Percentiles rank a stretch among this genome's conserved stretches.
These are phyloP conservation scores for Lasiodiplodia gonubiensis DNA, from an alignment of 2,329 filamentous ascomycete species.

Conservation along the genomic window DNA sequence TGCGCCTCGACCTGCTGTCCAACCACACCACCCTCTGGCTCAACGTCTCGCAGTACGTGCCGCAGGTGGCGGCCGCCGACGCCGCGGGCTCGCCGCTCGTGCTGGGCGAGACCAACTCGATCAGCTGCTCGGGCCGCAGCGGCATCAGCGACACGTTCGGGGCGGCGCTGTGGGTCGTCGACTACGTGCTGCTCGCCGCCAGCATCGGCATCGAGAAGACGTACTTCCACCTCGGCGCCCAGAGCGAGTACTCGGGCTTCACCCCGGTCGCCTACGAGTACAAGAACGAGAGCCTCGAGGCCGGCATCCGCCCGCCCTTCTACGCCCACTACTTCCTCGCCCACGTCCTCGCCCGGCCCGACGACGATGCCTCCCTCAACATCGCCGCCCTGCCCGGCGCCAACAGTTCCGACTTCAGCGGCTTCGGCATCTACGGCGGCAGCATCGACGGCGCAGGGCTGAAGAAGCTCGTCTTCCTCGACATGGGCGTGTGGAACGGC, in stretches of 20 bases:
- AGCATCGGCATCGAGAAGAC: slow-evolving; percentile 30
- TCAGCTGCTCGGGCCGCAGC: slow-evolving; percentile 34
- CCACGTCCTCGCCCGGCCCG: slow-evolving; percentile 19
- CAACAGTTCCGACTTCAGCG: slow-evolving; percentile 20
- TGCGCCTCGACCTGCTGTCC: slow-evolving; percentile 31
- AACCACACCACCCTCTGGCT: slow-evolving; percentile 31
- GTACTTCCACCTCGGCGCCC: slow-evolving; percentile 59
- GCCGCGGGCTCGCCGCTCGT: slow-evolving; percentile 31
- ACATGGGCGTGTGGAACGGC: slow-evolving; percentile 26
- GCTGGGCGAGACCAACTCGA: slow-evolving; percentile 42
- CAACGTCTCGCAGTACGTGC: slow-evolving; percentile 31
- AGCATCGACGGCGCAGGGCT: not conserved
- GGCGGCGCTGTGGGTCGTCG: slow-evolving; percentile 59
- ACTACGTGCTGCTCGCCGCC: slow-evolving; percentile 42
- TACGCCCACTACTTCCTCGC: slow-evolving; percentile 28
- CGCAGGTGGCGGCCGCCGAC: slow-evolving; percentile 30
- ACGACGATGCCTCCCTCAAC: not conserved
- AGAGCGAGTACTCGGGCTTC: slow-evolving; percentile 33
- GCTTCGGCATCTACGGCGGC: slow-evolving; percentile 9
- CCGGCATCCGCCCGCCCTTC: slow-evolving; percentile 26
- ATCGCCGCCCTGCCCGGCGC: slow-evolving; percentile 16
- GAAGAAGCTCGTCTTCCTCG: slow-evolving; percentile 23
- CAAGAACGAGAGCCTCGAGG: slow-evolving; percentile 13
- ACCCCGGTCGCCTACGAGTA: slow-evolving; percentile 17
- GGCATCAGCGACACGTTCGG: slow-evolving; percentile 56